Evolutionary conservation across 2,329 filamentous ascomycete genomes (phyloP).

Genomic region (Knoxdaviesia proteae): DNA sequence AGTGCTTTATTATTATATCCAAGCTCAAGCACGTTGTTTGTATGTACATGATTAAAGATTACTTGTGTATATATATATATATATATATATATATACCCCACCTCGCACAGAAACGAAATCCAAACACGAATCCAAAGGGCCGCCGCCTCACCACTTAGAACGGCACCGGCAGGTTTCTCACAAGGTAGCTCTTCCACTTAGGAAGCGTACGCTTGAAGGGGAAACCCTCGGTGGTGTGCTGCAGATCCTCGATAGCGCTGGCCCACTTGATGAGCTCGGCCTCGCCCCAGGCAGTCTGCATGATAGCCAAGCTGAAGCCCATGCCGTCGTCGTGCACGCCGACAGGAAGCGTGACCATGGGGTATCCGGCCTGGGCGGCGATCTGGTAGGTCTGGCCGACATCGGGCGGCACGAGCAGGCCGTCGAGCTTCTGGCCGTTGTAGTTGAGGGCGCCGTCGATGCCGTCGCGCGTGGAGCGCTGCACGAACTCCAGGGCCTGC

Average conservation of each 20-base stretch:
- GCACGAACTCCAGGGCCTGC: constrained; percentile 42
- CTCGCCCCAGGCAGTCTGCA: constrained; percentile 41
- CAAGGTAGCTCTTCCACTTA: constrained; percentile 28
- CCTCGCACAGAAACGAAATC: too few relatives aligned
- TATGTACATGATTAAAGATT: too few relatives aligned
- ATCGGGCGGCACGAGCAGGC: constrained; percentile 46
- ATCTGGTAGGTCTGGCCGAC: constrained; percentile 48
- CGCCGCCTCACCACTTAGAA: constrained; percentile 5
- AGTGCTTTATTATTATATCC: too few relatives aligned
- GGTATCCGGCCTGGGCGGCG: constrained; percentile 57
- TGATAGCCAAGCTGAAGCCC: constrained; percentile 27
- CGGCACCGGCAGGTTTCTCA: constrained; percentile 20
- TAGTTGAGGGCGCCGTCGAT: constrained; percentile 45
- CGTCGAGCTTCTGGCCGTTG: constrained; percentile 25
- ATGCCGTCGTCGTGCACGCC: constrained; percentile 25
- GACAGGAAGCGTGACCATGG: constrained; percentile 47
- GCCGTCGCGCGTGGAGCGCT: constrained; percentile 37
- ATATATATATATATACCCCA: too few relatives aligned
- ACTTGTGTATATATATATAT: too few relatives aligned
- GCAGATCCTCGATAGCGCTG: constrained; percentile 41
- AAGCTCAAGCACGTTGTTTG: too few relatives aligned
- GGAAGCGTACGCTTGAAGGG: constrained; percentile 26
- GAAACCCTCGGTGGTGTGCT: constrained; percentile 17
- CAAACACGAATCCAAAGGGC: too few relatives aligned
- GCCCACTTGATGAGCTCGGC: constrained; percentile 34